Evolutionary conservation across 179 eudicot species (phyloP).

Genomic region (Patellifolia procumbens): DNA sequence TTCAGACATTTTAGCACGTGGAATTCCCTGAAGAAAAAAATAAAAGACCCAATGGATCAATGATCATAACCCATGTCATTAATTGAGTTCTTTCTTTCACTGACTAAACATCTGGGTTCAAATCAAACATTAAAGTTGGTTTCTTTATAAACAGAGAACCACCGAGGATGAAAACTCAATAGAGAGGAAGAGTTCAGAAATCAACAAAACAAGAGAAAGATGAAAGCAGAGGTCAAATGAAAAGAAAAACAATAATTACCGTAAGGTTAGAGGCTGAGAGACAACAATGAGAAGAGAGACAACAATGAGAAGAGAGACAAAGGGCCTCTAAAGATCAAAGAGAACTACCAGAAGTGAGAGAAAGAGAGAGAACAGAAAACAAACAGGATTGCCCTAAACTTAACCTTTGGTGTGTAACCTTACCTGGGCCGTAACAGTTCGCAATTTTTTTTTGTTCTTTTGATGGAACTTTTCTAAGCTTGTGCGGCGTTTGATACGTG

Average conservation of each 20-base stretch:
- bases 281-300: background rate
- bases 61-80: background rate
- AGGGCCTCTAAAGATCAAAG: background rate
- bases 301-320: background rate
- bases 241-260: background rate
- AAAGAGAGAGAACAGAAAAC: background rate
- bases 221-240: background rate
- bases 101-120: no score
- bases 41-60: background rate
- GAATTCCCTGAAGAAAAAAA: background rate
- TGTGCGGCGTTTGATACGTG: no score
- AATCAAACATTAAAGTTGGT: no score
- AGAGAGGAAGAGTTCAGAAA: background rate
- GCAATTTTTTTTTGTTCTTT: no score
- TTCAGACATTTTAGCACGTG: slow-evolving; percentile 54
- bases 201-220: no score
- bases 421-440: background rate
- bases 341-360: background rate
- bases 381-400: background rate
- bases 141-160: no score
- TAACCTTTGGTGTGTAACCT: background rate
- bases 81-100: no score
- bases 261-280: no score
- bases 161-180: no score
- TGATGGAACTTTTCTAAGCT: no score